Percentiles rank a stretch among this genome's conserved stretches.
These are phyloP conservation scores for Limtongia smithiae DNA, from an alignment of 805 yeast genomes.

Conservation along the genomic window DNA sequence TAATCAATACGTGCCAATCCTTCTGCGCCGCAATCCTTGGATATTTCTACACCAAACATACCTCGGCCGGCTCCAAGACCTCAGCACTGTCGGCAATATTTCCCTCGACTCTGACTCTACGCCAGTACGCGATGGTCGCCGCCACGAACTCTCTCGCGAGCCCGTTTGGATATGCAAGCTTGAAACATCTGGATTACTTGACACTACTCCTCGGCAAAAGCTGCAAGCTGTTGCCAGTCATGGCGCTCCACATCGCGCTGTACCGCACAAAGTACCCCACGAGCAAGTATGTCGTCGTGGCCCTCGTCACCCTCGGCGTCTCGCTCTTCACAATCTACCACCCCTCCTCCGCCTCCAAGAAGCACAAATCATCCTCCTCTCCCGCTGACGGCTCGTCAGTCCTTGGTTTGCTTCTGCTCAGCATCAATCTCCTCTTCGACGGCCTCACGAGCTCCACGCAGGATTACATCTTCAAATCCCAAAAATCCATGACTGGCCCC, in stretches of 20 bases:
- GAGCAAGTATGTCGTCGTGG: constrained; percentile 75
- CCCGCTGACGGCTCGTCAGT: constrained; percentile 35
- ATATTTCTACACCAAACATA: constrained; percentile 46
- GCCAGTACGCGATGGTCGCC: constrained; percentile 51
- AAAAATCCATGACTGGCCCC: constrained; percentile 65
- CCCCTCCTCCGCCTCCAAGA: constrained; percentile 31
- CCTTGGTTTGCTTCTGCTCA: constrained; percentile 60
- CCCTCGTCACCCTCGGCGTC: constrained; percentile 79
- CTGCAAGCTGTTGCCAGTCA: constrained; percentile 92
- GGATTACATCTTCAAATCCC: constrained; percentile 67
- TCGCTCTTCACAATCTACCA: constrained; percentile 64
- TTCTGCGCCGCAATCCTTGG: constrained; percentile 70
- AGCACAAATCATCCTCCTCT: constrained; percentile 41
- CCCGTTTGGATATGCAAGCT: constrained; percentile 75
- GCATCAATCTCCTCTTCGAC: constrained; percentile 68
- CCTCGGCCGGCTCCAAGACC: neutral
- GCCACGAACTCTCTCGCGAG: constrained; percentile 74
- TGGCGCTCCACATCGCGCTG: constrained; percentile 69
- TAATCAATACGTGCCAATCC: constrained; percentile 75
- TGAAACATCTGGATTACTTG: constrained; percentile 80
- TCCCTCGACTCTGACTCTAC: constrained; percentile 33
- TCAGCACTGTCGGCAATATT: constrained; percentile 27
- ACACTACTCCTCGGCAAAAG: constrained; percentile 84
- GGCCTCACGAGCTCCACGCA: constrained; percentile 93
- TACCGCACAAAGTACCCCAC: constrained; percentile 69